phyloP scores from a whole-genome alignment of 192 early-diverging fungal species.

The Martensiomyces pterosporus region DNA sequence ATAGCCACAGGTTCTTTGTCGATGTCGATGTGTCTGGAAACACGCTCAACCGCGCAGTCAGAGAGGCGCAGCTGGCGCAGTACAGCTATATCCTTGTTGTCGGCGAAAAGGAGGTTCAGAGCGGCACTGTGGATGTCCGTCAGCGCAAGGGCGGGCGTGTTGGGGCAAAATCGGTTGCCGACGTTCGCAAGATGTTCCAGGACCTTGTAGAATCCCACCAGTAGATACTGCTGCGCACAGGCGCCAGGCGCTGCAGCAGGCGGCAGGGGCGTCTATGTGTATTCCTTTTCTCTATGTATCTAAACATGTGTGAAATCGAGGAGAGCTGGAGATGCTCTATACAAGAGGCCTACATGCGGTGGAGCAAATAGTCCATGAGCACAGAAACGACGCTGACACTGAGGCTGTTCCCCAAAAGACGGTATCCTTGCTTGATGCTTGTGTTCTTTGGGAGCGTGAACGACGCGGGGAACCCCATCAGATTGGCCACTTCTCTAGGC shows the following conservation, averaged over 20 bases:
- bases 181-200: constrained; percentile 58
- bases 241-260: too few species aligned
- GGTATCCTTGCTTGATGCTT: constrained; percentile 70
- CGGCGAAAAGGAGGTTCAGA: constrained; percentile 72
- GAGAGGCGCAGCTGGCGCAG: constrained; percentile 72
- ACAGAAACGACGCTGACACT: constrained; percentile 77
- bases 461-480: constrained; percentile 74
- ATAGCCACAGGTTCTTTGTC: constrained; percentile 68
- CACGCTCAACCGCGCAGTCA: constrained; percentile 69
- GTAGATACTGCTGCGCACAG: too few species aligned
- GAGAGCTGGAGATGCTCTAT: too few species aligned
- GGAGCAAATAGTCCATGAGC: constrained; percentile 67
- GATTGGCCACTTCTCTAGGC: constrained; percentile 62
- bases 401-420: constrained; percentile 88
- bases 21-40: constrained; percentile 69
- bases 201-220: constrained; percentile 44
- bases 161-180: constrained; percentile 58
- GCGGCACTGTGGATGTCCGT: constrained; percentile 70
- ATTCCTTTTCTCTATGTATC: neutral
- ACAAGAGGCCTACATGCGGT: constrained; percentile 49
- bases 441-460: constrained; percentile 71
- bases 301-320: neutral
- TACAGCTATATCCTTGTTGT: constrained; percentile 89
- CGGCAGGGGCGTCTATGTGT: too few species aligned
- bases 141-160: constrained; percentile 58